Base-by-base conservation (phyloP, 768 basidiomycete species). In the Phlebiopsis gigantea region DNA sequence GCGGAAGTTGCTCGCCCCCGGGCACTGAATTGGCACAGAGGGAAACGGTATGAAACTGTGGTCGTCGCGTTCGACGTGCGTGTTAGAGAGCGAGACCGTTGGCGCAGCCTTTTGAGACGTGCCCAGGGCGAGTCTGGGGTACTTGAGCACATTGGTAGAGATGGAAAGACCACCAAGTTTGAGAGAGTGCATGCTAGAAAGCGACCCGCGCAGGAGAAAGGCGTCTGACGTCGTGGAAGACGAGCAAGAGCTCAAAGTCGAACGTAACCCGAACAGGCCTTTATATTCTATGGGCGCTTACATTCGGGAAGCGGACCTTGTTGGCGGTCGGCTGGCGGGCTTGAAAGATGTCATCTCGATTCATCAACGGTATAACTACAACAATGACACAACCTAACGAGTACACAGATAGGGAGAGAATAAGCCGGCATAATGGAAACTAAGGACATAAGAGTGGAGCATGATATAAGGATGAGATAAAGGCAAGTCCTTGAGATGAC, bases 1-100 rank as follows among this genome's bases (percentile, higher is more conserved):
- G 28, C n/a, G 34, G 8, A n/a, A 34, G 21, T 10, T 24, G 17
- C 14, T 24, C 17, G 34, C 31, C 10, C 31, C 50, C 5, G 34
- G 34, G 15, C 54, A 55, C 34, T 46, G 45, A 17, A 62, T 67
- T 28, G 64, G 57, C 8, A 67, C 50, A 19, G 68, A 68, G 44
- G 74, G 74, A 53, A 75, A 75, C n/a, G 74, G 73, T 44, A 75
- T 68, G 44, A 67, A 66, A 29, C 63, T 71, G 55, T 49, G 43
- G 17, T 46, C 50, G 30, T 51, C 57, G 21, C 68, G 63, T 34
- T 66, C 68, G 22, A 69, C 73, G 46, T 64, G 65, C 6, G 67
- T 55, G 56, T 62, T 66, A 25, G 74, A 71, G 46, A 75, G 61
- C 5, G 69, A 75, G 24, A 75, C 69, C 0, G 74, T 75, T 5